A percentile compares a stretch with the other conserved stretches of the same genome.
Evolutionary conservation across 2,329 filamentous ascomycete genomes (phyloP).

Genomic region (Knufia petricola): DNA sequence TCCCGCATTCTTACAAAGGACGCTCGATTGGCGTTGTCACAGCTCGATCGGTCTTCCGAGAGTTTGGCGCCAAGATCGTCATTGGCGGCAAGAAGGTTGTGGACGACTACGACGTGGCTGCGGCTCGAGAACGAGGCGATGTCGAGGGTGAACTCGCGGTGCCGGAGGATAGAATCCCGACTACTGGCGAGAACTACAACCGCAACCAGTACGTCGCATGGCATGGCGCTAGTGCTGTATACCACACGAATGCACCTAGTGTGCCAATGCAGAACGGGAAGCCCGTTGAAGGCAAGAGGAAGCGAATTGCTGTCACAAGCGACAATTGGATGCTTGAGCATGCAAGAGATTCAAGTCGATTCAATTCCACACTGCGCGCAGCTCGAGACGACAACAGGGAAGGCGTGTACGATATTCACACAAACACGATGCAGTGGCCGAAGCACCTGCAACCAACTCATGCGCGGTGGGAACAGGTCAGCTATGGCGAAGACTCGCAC

Average conservation of each 20-base stretch:
- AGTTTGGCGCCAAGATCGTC: conserved; percentile 89
- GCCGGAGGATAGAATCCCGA: conserved; percentile 69
- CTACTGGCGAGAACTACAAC: conserved; percentile 81
- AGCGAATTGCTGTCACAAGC: conserved; percentile 79
- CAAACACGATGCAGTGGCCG: conserved; percentile 82
- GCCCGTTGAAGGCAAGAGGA: conserved; percentile 65
- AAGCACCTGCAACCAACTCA: conserved; percentile 82
- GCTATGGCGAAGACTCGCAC: conserved; percentile 19
- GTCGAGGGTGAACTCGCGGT: conserved; percentile 87
- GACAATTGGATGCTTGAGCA: conserved; percentile 97
- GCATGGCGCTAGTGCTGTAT: conserved; percentile 93
- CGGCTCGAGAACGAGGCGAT: conserved; percentile 64
- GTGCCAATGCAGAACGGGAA: conserved; percentile 70
- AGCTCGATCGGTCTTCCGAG: conserved; percentile 88
- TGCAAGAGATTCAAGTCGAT: conserved; percentile 77
- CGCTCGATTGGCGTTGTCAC: conserved; percentile 95
- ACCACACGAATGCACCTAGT: conserved; percentile 70
- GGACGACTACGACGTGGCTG: conserved; percentile 81
- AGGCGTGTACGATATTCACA: conserved; percentile 88
- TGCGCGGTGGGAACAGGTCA: conserved; percentile 62
- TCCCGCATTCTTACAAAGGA: conserved; percentile 97
- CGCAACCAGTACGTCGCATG: conserved; percentile 98
- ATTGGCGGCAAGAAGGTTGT: conserved; percentile 77
- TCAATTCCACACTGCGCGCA: conserved; percentile 65
- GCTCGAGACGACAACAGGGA: conserved; percentile 59